A percentile compares a stretch with the other conserved stretches of the same genome.
These are phyloP conservation scores for Ogataea saltuana DNA, from an alignment of 805 yeast genomes.

Conservation along the genomic window DNA sequence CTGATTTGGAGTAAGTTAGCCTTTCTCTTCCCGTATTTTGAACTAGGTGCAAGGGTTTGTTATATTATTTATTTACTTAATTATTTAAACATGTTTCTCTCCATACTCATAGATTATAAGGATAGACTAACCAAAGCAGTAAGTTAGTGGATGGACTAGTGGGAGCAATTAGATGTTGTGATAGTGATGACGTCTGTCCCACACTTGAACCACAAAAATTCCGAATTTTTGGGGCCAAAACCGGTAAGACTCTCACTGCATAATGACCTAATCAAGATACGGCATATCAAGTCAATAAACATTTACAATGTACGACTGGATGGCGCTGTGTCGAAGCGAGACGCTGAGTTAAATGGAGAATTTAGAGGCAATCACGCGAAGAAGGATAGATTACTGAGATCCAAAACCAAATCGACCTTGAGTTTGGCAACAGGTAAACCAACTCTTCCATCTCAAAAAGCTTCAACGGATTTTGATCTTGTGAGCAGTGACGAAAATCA, in stretches of 20 bases:
- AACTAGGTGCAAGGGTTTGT: too few species aligned
- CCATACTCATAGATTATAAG: too few species aligned
- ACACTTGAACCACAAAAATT: constrained; percentile 11
- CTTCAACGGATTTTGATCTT: constrained; percentile 8
- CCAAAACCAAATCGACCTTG: constrained; percentile 17
- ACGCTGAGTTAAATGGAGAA: background rate
- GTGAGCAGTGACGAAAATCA: constrained; percentile 4
- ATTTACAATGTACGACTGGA: constrained; percentile 20
- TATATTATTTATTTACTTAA: too few species aligned
- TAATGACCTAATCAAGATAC: constrained; percentile 24
- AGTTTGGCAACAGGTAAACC: constrained; percentile 3
- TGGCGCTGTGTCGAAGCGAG: background rate
- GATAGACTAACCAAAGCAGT: too few species aligned
- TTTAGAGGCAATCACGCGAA: background rate
- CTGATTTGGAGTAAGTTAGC: too few species aligned
- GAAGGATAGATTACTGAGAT: constrained; percentile 1
- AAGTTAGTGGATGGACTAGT: too few species aligned
- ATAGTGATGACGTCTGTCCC: constrained; percentile 28
- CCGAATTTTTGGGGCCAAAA: background rate
- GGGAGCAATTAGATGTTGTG: too few species aligned
- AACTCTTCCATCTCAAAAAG: background rate
- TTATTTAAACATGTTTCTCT: too few species aligned
- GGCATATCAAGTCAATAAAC: constrained; percentile 28
- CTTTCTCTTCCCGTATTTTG: too few species aligned
- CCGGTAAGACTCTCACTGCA: constrained; percentile 12